Evolutionary conservation across 2,329 filamentous ascomycete genomes (phyloP).

Genomic region (Alternaria solani): DNA sequence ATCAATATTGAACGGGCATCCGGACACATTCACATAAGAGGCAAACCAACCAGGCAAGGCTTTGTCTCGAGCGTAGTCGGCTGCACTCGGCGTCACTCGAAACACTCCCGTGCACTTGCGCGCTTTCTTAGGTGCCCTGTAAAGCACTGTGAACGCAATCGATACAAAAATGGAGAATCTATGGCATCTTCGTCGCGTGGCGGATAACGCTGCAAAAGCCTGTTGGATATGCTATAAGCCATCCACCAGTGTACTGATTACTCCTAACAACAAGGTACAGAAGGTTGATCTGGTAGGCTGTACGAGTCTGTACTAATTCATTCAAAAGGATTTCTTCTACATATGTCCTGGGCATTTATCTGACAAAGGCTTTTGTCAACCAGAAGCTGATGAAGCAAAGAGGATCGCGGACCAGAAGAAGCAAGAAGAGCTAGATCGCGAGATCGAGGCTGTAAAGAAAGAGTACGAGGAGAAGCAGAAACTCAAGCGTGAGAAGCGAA

Average conservation of each 20-base stretch:
- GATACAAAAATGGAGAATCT: slow-evolving; percentile 68
- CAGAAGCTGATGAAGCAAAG: slow-evolving; percentile 74
- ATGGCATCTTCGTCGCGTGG: slow-evolving; percentile 86
- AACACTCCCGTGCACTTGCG: not conserved
- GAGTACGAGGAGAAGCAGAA: slow-evolving; percentile 63
- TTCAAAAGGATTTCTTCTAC: slow-evolving; percentile 83
- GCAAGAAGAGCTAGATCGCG: slow-evolving; percentile 57
- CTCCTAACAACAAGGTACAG: slow-evolving; percentile 83
- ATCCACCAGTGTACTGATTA: slow-evolving; percentile 85
- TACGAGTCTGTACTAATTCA: slow-evolving; percentile 1
- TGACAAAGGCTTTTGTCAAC: slow-evolving; percentile 79
- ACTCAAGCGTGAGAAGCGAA: slow-evolving; percentile 62
- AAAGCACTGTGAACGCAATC: not conserved
- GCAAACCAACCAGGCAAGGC: not conserved
- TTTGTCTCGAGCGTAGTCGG: not conserved
- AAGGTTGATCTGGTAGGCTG: not conserved
- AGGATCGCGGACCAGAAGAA: slow-evolving; percentile 63
- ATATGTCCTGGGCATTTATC: slow-evolving; percentile 84
- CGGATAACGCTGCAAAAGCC: slow-evolving; percentile 80
- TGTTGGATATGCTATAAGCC: slow-evolving; percentile 95
- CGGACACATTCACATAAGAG: not conserved
- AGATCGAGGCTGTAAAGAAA: slow-evolving; percentile 59
- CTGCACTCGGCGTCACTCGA: not conserved
- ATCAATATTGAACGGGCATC: no score
- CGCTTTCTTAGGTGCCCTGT: not conserved